Conservation (phyloP, 495 filamentous ascomycete genomes). For the Viridothelium virens region DNA sequence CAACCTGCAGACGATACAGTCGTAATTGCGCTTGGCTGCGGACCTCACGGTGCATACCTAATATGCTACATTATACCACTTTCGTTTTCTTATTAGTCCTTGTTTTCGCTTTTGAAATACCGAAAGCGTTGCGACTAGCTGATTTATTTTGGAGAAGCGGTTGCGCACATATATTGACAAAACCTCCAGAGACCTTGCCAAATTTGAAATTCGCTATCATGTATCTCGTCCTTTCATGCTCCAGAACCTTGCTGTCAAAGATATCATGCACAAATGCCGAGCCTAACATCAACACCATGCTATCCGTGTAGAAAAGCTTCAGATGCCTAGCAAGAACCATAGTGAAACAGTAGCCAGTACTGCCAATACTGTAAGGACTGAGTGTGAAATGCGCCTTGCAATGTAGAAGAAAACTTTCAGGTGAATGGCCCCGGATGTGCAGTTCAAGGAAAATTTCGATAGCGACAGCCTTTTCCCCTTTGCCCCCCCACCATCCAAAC, state of each 20-base stretch:
- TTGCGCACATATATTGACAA: background rate
- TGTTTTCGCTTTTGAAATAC: no score
- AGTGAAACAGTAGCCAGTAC: background rate
- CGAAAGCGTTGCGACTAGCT: background rate
- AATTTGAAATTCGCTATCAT: background rate
- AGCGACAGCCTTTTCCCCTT: background rate
- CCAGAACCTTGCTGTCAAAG: background rate
- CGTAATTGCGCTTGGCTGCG: no score
- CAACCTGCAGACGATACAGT: no score
- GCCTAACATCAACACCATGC: background rate
- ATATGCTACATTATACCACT: no score
- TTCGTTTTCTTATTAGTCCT: no score
- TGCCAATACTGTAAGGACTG: conserved; percentile 5
- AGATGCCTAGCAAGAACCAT: background rate
- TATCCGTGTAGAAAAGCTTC: background rate
- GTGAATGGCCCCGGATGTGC: background rate
- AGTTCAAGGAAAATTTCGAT: background rate
- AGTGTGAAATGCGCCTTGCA: background rate
- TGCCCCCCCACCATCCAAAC: background rate
- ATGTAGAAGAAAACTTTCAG: background rate
- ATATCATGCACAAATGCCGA: conserved; percentile 5
- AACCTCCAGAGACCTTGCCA: background rate
- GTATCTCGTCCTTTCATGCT: conserved; percentile 2
- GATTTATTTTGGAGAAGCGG: background rate
- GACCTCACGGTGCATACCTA: no score